Percentiles rank a stretch among this genome's conserved stretches.
Evolutionary conservation across 208 protist genomes (phyloP).

Genomic region (Leptomonas pyrrhocoris): DNA sequence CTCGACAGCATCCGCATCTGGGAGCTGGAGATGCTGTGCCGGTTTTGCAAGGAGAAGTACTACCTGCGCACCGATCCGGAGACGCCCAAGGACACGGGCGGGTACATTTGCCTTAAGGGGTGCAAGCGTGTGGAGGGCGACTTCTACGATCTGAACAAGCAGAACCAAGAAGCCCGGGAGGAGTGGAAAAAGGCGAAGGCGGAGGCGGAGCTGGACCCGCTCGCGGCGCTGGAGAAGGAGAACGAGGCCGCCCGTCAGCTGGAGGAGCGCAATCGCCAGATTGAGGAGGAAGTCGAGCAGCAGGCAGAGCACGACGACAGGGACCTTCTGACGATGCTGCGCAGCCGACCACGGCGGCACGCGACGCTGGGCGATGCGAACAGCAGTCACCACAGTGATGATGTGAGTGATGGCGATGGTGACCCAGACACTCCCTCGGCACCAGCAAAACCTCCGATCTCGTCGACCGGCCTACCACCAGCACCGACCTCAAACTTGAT

Average conservation of each 20-base stretch:
- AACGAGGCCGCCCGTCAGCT: slow-evolving; percentile 67
- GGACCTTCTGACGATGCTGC: slow-evolving; percentile 44
- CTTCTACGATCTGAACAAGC: slow-evolving; percentile 66
- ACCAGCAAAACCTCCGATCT: no score
- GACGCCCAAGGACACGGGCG: slow-evolving; percentile 81
- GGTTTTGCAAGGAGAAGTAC: slow-evolving; percentile 69
- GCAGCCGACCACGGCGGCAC: slow-evolving; percentile 15
- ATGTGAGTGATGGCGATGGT: neutral
- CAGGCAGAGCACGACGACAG: slow-evolving; percentile 39
- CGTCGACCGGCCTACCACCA: neutral
- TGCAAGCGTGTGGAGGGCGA: slow-evolving; percentile 75
- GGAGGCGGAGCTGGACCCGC: slow-evolving; percentile 56
- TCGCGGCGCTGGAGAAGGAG: slow-evolving; percentile 79
- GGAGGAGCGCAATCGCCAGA: slow-evolving; percentile 67
- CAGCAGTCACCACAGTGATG: slow-evolving; percentile 7
- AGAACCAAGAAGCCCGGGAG: slow-evolving; percentile 58
- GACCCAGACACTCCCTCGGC: neutral
- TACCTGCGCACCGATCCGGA: slow-evolving; percentile 78
- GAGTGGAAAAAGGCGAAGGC: slow-evolving; percentile 56
- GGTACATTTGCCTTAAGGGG: slow-evolving; percentile 70
- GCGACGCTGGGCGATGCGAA: neutral
- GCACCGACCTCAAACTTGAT: slow-evolving; percentile 1
- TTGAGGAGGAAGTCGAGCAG: slow-evolving; percentile 69
- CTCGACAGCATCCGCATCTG: slow-evolving; percentile 73
- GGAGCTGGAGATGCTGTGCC: slow-evolving; percentile 80